Conservation (phyloP, 768 basidiomycete genomes). For the Chalciporus sphaerocephalus region DNA sequence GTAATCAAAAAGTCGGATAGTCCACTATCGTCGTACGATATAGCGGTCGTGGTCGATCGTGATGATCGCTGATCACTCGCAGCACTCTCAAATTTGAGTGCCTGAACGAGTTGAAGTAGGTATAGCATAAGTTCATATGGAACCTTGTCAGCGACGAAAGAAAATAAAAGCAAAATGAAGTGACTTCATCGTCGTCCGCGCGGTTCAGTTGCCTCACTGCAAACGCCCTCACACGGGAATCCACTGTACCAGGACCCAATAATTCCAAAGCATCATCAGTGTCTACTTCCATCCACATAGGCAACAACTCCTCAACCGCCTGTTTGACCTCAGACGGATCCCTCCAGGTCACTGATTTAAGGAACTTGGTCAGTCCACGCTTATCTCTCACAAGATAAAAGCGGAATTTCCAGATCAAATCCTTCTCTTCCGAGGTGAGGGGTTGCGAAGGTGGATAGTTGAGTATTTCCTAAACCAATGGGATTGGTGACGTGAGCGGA, state of each 20-base stretch:
- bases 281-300: conserved; percentile 96
- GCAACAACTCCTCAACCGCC: conserved; percentile 91
- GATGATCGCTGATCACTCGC: conserved; percentile 73
- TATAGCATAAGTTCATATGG: conserved; percentile 85
- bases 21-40: conserved; percentile 88
- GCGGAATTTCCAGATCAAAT: conserved; percentile 98
- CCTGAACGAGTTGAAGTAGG: conserved; percentile 93
- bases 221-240: conserved; percentile 89
- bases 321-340: conserved; percentile 96
- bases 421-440: conserved; percentile 88
- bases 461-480: conserved; percentile 67
- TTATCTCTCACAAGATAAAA: conserved; percentile 93
- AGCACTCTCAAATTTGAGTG: conserved; percentile 90
- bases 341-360: conserved; percentile 96
- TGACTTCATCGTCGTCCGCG: conserved; percentile 88
- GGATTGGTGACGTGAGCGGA: not conserved
- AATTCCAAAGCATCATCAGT: conserved; percentile 95
- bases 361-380: conserved; percentile 92
- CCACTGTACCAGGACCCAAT: conserved; percentile 83
- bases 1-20: conserved; percentile 88
- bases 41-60: conserved; percentile 66
- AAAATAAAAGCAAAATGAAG: not conserved
- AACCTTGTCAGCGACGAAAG: not conserved
- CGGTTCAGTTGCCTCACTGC: conserved; percentile 87
- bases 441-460: conserved; percentile 86